phyloP scores from a whole-genome alignment of 2,329 filamentous ascomycete genomes.

The Stromatinia cepivora region DNA sequence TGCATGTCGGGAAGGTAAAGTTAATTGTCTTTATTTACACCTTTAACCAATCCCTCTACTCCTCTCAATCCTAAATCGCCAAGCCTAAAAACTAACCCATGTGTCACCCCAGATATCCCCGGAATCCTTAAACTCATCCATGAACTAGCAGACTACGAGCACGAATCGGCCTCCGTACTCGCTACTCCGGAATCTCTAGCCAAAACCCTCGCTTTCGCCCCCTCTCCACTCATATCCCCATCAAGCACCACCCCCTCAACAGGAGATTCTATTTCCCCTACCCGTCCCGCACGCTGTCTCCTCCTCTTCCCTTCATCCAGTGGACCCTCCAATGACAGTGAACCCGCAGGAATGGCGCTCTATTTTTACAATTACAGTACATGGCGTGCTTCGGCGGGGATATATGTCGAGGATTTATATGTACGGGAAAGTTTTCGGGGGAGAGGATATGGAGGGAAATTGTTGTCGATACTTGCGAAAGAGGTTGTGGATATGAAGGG shows the following conservation, averaged over 20 bases:
- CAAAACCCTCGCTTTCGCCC: conserved; percentile 76
- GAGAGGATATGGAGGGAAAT: conserved; percentile 74
- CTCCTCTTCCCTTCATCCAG: conserved; percentile 56
- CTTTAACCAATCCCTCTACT: background rate
- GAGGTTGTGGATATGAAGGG: conserved; percentile 74
- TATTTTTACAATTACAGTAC: conserved; percentile 97
- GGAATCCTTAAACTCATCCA: conserved; percentile 79
- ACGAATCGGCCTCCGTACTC: conserved; percentile 70
- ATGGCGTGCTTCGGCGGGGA: conserved; percentile 82
- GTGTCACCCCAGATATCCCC: conserved; percentile 63
- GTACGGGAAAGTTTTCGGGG: conserved; percentile 70
- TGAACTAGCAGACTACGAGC: conserved; percentile 86
- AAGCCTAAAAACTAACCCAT: background rate
- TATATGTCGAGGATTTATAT: conserved; percentile 94
- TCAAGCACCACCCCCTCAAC: conserved; percentile 45
- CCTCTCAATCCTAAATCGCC: too few relatives aligned
- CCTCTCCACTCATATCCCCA: conserved; percentile 46
- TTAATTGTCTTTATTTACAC: background rate
- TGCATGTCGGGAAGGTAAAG: conserved; percentile 18
- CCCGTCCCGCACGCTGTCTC: conserved; percentile 72
- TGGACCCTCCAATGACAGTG: conserved; percentile 1
- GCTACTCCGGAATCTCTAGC: conserved; percentile 75
- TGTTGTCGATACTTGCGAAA: conserved; percentile 75
- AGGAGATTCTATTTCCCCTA: conserved; percentile 55
- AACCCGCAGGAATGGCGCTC: conserved; percentile 73